These are phyloP conservation scores for Scheffersomyces lignicola DNA, from an alignment of 1,139 yeast genomes.

Conservation along the genomic window DNA sequence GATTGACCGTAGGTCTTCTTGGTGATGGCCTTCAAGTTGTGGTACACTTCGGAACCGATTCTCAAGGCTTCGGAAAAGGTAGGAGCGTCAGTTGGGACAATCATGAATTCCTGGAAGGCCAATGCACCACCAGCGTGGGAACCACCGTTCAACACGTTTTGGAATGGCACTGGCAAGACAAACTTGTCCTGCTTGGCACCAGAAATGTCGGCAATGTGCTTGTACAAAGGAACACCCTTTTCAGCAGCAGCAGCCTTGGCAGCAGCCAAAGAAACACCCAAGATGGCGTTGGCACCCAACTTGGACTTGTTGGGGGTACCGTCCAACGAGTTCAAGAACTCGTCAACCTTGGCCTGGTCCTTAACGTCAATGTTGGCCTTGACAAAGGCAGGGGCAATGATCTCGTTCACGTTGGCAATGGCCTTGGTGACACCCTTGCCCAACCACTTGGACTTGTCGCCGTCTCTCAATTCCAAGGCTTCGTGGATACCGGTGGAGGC, in stretches of 20 bases:
- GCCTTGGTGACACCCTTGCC: constrained; percentile 96
- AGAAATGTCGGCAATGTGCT: constrained; percentile 76
- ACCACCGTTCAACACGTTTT: constrained; percentile 98
- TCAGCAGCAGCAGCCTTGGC: constrained; percentile 96
- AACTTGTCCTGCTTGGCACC: constrained; percentile 59
- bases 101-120: constrained; percentile 98
- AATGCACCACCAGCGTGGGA: constrained; percentile 99
- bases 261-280: constrained; percentile 91
- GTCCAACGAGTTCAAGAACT: constrained; percentile 73
- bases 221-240: constrained; percentile 82
- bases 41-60: constrained; percentile 96
- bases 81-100: constrained; percentile 87
- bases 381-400: constrained; percentile 86
- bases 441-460: constrained; percentile 89
- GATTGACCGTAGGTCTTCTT: constrained; percentile 93
- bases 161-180: constrained; percentile 94
- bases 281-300: constrained; percentile 94
- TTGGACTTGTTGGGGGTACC: constrained; percentile 94
- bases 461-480: constrained; percentile 94
- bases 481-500: constrained; percentile 96
- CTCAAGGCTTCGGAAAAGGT: constrained; percentile 91
- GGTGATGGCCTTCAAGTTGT: constrained; percentile 84
- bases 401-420: constrained; percentile 83
- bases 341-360: constrained; percentile 79
- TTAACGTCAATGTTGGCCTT: constrained; percentile 71